These are phyloP conservation scores for Candida dajiaensis DNA, from an alignment of 805 yeast genomes.

Conservation along the genomic window DNA sequence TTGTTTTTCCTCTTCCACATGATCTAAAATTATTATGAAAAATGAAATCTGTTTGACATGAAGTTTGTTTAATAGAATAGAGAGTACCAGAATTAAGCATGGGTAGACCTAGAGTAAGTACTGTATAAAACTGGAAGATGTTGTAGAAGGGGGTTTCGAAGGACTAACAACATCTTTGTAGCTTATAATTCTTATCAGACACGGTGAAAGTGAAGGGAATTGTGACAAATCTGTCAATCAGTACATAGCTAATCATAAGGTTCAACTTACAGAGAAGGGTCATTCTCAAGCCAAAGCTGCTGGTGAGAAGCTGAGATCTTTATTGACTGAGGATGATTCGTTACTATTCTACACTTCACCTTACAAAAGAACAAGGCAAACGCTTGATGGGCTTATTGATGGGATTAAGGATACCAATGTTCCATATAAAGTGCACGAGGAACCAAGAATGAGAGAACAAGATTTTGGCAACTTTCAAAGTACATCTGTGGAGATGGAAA, in stretches of 20 bases:
- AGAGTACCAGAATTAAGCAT: constrained; percentile 14
- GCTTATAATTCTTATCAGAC: constrained; percentile 75
- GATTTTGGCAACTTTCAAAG: constrained; percentile 93
- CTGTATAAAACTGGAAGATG: no score
- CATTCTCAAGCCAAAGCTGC: constrained; percentile 57
- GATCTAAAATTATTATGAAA: no score
- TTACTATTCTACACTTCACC: constrained; percentile 84
- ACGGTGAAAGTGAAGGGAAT: constrained; percentile 92
- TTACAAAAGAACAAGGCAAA: constrained; percentile 76
- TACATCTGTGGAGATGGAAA: constrained; percentile 67
- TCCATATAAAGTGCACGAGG: constrained; percentile 63
- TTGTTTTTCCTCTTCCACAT: no score
- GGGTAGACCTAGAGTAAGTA: constrained; percentile 24
- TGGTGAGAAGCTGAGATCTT: constrained; percentile 42
- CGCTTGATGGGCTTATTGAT: constrained; percentile 63
- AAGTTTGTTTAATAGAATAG: constrained; percentile 22
- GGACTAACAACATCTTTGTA: constrained; percentile 3
- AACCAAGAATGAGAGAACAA: constrained; percentile 89
- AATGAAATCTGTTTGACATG: not conserved
- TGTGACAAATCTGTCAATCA: constrained; percentile 77
- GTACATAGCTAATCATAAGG: constrained; percentile 72
- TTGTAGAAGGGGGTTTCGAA: not conserved
- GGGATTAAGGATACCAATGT: constrained; percentile 41
- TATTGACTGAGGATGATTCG: constrained; percentile 44
- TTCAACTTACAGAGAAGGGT: constrained; percentile 68